Percentiles rank a stretch among this genome's conserved stretches.
Evolutionary conservation across 257 asterid species (phyloP).

Genomic region (Solanum raphanifolium): DNA sequence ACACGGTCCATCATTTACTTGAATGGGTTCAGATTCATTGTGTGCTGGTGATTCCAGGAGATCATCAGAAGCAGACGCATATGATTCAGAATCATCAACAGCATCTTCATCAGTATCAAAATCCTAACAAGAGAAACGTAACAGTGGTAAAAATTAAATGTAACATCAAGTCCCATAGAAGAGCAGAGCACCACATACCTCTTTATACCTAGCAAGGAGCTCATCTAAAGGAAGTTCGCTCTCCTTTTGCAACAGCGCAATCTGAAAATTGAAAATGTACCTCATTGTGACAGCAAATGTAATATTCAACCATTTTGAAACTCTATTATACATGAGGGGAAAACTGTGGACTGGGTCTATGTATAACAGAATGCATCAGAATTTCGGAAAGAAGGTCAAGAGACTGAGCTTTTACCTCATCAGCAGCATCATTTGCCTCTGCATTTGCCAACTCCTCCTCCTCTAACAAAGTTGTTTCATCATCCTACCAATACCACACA

Average conservation of each 20-base stretch:
- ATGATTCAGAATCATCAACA: constrained; percentile 30
- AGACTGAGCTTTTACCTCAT: constrained; percentile 47
- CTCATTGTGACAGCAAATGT: neutral
- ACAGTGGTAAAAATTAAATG: constrained; percentile 16
- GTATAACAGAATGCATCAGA: constrained; percentile 2
- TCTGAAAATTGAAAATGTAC: constrained; percentile 37
- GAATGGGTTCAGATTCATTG: constrained; percentile 27
- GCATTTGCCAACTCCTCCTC: constrained; percentile 82
- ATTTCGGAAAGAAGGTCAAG: neutral
- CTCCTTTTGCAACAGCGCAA: constrained; percentile 76
- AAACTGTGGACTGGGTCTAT: neutral
- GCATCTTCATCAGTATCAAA: constrained; percentile 31
- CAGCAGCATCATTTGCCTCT: constrained; percentile 34
- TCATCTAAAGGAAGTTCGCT: constrained; percentile 82
- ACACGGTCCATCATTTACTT: constrained; percentile 30
- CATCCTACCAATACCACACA: constrained; percentile 53
- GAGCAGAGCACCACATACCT: constrained; percentile 47
- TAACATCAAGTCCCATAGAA: constrained; percentile 1
- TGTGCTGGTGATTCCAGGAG: constrained; percentile 29
- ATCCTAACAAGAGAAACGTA: constrained; percentile 31
- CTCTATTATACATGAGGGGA: neutral
- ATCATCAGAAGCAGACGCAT: constrained; percentile 57
- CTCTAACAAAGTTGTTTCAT: constrained; percentile 82
- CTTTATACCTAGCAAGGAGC: constrained; percentile 84
- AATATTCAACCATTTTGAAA: neutral